phyloP scores from a whole-genome alignment of 2,329 filamentous ascomycete genomes.

The Pseudocercospora crystallina region DNA sequence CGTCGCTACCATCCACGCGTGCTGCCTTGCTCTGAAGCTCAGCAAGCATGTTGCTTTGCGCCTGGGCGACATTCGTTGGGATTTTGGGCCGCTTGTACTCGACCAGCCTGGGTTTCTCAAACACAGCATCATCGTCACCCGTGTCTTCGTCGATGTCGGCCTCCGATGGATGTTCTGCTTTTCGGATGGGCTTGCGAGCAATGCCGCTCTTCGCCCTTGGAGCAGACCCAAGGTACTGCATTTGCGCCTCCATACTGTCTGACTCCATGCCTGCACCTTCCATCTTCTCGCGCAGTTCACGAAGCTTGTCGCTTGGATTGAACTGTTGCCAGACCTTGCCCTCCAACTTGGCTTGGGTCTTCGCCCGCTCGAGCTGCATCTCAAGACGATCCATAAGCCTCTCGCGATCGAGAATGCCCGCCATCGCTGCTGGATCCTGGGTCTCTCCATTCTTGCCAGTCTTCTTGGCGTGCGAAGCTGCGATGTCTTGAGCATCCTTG shows the following conservation, averaged over 20 bases:
- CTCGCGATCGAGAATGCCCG: slow-evolving; percentile 90
- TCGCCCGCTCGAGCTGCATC: slow-evolving; percentile 92
- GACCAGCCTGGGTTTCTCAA: slow-evolving; percentile 77
- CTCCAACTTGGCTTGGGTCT: slow-evolving; percentile 96
- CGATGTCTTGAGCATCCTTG: slow-evolving; percentile 92
- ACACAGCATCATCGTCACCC: slow-evolving; percentile 62
- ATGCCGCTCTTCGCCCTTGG: slow-evolving; percentile 42
- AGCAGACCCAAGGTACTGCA: slow-evolving; percentile 63
- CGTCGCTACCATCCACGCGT: slow-evolving; percentile 70
- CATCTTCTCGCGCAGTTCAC: slow-evolving; percentile 93
- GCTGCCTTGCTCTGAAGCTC: slow-evolving; percentile 76
- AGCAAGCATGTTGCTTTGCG: slow-evolving; percentile 58
- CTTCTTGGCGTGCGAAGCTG: slow-evolving; percentile 78
- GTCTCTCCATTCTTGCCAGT: slow-evolving; percentile 52
- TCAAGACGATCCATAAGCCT: slow-evolving; percentile 89
- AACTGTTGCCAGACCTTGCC: slow-evolving; percentile 83
- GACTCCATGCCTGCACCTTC: slow-evolving; percentile 57
- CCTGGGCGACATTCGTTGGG: slow-evolving; percentile 57
- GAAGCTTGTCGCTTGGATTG: slow-evolving; percentile 85
- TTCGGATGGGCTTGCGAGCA: slow-evolving; percentile 35
- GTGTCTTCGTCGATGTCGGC: slow-evolving; percentile 37
- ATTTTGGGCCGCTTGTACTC: slow-evolving; percentile 73
- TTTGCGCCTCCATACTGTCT: slow-evolving; percentile 50
- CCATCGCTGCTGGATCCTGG: slow-evolving; percentile 75
- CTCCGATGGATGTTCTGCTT: slow-evolving; percentile 24